phyloP scores from a whole-genome alignment of 495 filamentous ascomycete species.

The Penicillium psychrofluorescens region DNA sequence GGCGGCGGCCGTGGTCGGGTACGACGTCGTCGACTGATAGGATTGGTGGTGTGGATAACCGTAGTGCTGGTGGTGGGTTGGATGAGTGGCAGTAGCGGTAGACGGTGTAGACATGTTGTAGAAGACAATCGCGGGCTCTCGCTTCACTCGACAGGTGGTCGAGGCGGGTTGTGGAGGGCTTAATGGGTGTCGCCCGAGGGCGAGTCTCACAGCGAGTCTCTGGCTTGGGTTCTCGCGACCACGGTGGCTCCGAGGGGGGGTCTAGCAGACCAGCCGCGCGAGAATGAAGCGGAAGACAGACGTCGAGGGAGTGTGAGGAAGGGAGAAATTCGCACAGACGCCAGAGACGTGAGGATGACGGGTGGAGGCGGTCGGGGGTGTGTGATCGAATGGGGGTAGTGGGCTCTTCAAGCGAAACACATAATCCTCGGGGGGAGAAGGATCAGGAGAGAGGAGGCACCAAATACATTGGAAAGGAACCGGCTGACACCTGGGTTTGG shows the following conservation, averaged over 20 bases:
- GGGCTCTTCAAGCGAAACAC: slow-evolving; percentile 11
- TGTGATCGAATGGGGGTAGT: not conserved
- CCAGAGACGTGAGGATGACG: slow-evolving; percentile 19
- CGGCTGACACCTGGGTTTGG: not conserved
- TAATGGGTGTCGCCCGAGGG: no score
- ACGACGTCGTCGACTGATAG: slow-evolving; percentile 48
- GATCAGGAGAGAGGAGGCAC: slow-evolving; percentile 13
- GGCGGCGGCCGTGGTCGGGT: slow-evolving; percentile 46
- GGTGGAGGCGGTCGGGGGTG: slow-evolving; percentile 11
- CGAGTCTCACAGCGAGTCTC: no score
- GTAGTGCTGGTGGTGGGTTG: slow-evolving; percentile 64
- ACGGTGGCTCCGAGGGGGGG: no score
- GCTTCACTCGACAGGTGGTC: slow-evolving; percentile 40
- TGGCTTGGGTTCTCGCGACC: no score
- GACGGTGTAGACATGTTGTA: slow-evolving; percentile 78
- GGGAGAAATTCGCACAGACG: slow-evolving; percentile 9
- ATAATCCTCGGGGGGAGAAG: slow-evolving; percentile 10
- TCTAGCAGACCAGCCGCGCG: no score
- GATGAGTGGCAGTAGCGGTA: slow-evolving; percentile 69
- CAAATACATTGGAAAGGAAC: slow-evolving; percentile 8
- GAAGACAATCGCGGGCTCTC: slow-evolving; percentile 14
- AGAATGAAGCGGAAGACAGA: not conserved
- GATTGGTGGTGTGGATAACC: slow-evolving; percentile 60
- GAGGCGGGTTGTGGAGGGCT: slow-evolving; percentile 41
- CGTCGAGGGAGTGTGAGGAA: not conserved